Conservation (phyloP, 306 rosid species). For the Coriaria nepalensis region DNA sequence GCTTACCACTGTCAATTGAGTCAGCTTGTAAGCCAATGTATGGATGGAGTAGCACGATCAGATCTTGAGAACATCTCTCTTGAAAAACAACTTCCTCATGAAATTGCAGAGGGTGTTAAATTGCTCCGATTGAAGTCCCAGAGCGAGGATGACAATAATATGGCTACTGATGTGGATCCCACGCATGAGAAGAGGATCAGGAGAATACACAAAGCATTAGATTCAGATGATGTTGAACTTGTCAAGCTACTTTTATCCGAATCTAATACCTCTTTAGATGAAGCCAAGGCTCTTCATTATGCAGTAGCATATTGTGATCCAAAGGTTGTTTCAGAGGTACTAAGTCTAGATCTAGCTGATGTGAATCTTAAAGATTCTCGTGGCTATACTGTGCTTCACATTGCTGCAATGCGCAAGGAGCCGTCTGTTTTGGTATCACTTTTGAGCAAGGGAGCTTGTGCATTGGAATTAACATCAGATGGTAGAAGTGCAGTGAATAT, state of each 20-base stretch:
- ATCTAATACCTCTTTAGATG: slow-evolving; percentile 27
- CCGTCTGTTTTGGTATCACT: slow-evolving; percentile 34
- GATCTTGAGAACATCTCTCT: slow-evolving; percentile 26
- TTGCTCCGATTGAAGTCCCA: slow-evolving; percentile 15
- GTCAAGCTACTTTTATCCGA: slow-evolving; percentile 31
- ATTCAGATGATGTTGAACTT: slow-evolving; percentile 37
- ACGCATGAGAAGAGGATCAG: slow-evolving; percentile 27
- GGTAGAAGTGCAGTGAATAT: slow-evolving; percentile 36
- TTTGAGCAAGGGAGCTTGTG: slow-evolving; percentile 30
- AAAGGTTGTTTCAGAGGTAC: slow-evolving; percentile 35
- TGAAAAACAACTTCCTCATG: slow-evolving; percentile 33
- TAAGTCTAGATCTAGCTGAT: slow-evolving; percentile 25
- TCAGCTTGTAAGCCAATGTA: slow-evolving; percentile 22
- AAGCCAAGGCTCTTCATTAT: slow-evolving; percentile 36
- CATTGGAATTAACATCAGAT: slow-evolving; percentile 28
- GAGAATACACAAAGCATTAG: slow-evolving; percentile 30
- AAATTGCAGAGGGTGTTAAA: slow-evolving; percentile 26
- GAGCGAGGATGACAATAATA: slow-evolving; percentile 6
- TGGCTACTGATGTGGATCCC: slow-evolving; percentile 14
- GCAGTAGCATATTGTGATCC: slow-evolving; percentile 40
- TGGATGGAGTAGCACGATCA: slow-evolving; percentile 34
- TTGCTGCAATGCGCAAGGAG: slow-evolving; percentile 41
- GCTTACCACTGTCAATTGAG: slow-evolving; percentile 33
- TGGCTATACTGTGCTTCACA: slow-evolving; percentile 35
- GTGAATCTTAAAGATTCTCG: slow-evolving; percentile 31